A percentile compares a stretch with the other conserved stretches of the same genome.
Conservation (phyloP, 768 basidiomycete species). For the Tylopilus plumbeoviolaceoides region DNA sequence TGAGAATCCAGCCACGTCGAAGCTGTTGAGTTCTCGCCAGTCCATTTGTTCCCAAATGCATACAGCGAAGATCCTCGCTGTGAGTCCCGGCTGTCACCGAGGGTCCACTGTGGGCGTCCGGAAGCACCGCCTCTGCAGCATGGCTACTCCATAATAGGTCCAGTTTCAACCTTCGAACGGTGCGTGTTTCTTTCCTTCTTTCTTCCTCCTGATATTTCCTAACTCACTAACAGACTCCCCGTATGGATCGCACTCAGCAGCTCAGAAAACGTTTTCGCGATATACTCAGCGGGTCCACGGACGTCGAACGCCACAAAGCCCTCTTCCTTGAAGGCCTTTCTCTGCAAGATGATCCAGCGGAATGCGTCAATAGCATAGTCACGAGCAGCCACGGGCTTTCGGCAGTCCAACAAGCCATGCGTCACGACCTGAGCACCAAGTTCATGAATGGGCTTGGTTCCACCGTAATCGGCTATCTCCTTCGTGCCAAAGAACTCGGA, state of each 20-base stretch:
- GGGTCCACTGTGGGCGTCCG: background rate
- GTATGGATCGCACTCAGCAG: conserved; percentile 23
- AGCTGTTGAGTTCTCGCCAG: too few species aligned
- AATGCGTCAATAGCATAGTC: conserved; percentile 37
- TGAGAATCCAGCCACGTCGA: too few species aligned
- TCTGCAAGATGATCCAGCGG: conserved; percentile 34
- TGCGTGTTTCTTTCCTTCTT: background rate
- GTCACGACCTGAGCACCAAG: conserved; percentile 30
- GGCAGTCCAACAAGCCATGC: conserved; percentile 40
- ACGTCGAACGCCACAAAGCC: conserved; percentile 25
- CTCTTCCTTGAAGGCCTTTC: conserved; percentile 46
- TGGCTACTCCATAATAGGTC: background rate
- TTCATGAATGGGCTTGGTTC: conserved; percentile 44
- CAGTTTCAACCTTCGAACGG: background rate
- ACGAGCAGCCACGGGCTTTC: conserved; percentile 34
- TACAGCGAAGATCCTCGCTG: background rate
- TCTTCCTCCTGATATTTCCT: background rate
- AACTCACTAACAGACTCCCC: background rate
- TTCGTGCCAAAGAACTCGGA: conserved; percentile 35
- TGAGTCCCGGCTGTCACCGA: background rate
- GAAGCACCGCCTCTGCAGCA: background rate
- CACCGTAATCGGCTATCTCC: conserved; percentile 36
- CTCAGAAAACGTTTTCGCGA: conserved; percentile 35
- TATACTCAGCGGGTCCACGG: conserved; percentile 29
- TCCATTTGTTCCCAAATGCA: background rate